Percentiles rank a stretch among this genome's conserved stretches.
These are phyloP conservation scores for Thecaphora thlaspeos DNA, from an alignment of 1,284 basidiomycete genomes.

Conservation along the genomic window DNA sequence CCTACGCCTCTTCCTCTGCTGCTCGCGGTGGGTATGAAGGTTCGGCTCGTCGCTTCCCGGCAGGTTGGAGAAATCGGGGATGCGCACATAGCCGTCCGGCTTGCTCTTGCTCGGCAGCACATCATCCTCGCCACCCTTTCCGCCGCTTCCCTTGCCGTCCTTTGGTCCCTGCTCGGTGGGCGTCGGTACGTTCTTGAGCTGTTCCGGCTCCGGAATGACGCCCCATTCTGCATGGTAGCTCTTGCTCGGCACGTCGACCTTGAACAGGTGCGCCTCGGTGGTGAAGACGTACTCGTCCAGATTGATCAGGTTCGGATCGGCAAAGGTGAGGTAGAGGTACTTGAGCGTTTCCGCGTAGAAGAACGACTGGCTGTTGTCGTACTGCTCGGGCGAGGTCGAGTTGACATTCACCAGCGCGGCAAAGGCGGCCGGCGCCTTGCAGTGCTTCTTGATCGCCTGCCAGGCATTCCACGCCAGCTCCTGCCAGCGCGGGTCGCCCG, in stretches of 20 bases:
- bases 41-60: too few species aligned
- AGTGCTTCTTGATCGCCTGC: slow-evolving; percentile 79
- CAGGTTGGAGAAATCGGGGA: too few species aligned
- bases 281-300: slow-evolving; percentile 51
- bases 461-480: slow-evolving; percentile 85
- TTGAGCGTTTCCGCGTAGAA: slow-evolving; percentile 49
- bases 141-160: not conserved
- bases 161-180: too few species aligned
- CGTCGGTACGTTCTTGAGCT: not conserved
- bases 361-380: slow-evolving; percentile 45
- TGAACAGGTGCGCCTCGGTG: slow-evolving; percentile 52
- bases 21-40: too few species aligned
- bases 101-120: too few species aligned
- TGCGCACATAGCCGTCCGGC: too few species aligned
- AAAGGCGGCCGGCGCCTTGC: slow-evolving; percentile 62
- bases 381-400: slow-evolving; percentile 17
- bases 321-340: slow-evolving; percentile 49
- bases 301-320: slow-evolving; percentile 27
- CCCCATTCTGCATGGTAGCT: not conserved
- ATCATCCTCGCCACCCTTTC: too few species aligned
- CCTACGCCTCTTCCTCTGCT: too few species aligned
- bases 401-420: slow-evolving; percentile 34
- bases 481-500: slow-evolving; percentile 62
- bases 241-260: slow-evolving; percentile 32
- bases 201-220: not conserved